Base-by-base conservation (phyloP, 441 rosid species). In the Pelargonium fulgidum region DNA sequence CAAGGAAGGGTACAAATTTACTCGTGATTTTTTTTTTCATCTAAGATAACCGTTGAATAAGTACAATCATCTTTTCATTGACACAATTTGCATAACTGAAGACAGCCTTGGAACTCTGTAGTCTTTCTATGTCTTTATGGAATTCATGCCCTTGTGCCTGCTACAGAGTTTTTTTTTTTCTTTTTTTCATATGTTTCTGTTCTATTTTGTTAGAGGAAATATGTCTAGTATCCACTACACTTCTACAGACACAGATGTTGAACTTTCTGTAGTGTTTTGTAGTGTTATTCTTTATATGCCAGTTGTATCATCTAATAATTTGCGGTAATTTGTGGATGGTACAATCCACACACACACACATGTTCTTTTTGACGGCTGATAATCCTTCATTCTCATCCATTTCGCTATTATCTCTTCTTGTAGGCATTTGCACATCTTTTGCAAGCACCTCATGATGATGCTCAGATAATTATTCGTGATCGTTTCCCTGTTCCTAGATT, bases 401-500 rank as follows among this genome's bases (percentile, higher is more conserved):
- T 56, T 22, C 44, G 26, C 24, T 68, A 66, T 62, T 68, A 9
- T 73, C n/a, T 26, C 52, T 41, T 19, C 33, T 67, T 0, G 58
- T 79, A 95, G 99, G 98, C 92, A 74, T 95, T 95, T 85, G 98
- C 98, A 42, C 90, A 81, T 70, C 83, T 95, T 65, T 84, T 95
- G 81, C 86, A 83, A 86, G 95, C 90, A 56, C 99, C 99, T 58
- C 87, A 77, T 67, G 95, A 80, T 70, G 99, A 95, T 79, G 79
- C 96, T 20, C 85, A 83, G 68, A 73, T 85, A 80, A 81, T 95
- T 72, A 83, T 86, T 48, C 81, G 65, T 67, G 99, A 93, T 48
- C 96, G 96, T 33, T 95, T 95, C 79, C 99, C 99, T n/a, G 97
- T 89, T 68, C 97, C 99, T 19, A 86, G 98, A 81, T 72, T 92